Base-by-base conservation (phyloP, 345 rosid species). In the Noccaea caerulescens region DNA sequence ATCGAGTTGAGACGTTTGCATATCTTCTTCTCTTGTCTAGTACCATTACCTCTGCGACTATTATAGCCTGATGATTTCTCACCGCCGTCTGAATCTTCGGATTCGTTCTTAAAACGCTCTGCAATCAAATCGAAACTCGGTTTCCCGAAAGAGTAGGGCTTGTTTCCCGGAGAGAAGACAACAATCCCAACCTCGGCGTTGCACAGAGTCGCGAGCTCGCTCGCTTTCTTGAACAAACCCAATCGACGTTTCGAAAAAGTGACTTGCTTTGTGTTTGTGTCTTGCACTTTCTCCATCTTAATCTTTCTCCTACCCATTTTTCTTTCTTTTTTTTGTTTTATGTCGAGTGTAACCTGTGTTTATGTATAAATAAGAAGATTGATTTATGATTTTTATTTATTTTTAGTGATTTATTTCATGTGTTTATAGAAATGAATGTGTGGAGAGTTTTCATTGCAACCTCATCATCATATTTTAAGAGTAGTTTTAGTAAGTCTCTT, bases 151-250 rank as follows among this genome's bases (percentile, higher is more conserved):
- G 77, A 52, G n/a, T 54, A 83, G 14, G 82, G 76, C 63, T 72
- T 80, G 63, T 82, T 76, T 1, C 73, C 63, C 0, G 82, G 82
- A 9, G 82, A 83, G 51, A 76, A 81, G 27, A 81, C 79, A 30
- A 59, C 65, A 6, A 83, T 50, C 23, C 68, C 82, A 9, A 76
- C 54, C 64, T 83, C 63, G 0, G 76, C 83, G 14, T 79, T 70
- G 38, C 75, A 77, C 8, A 79, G 52, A 23, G 80, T 77, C 3
- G 76, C 77, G 1, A 83, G 53, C 69, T 83, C 86, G 5, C 69
- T 76, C 5, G 82, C 84, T 14, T 78, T 80, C 58, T 83, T 83
- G 66, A 76, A 71, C 54, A 83, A 43, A 11, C 80, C 82, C 8
- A 63, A 16, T 10, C 77, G 75, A 10, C 82, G 82, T 53, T 80